phyloP scores from a whole-genome alignment of 257 asterid genomes.

The Ilex aquifolium region DNA sequence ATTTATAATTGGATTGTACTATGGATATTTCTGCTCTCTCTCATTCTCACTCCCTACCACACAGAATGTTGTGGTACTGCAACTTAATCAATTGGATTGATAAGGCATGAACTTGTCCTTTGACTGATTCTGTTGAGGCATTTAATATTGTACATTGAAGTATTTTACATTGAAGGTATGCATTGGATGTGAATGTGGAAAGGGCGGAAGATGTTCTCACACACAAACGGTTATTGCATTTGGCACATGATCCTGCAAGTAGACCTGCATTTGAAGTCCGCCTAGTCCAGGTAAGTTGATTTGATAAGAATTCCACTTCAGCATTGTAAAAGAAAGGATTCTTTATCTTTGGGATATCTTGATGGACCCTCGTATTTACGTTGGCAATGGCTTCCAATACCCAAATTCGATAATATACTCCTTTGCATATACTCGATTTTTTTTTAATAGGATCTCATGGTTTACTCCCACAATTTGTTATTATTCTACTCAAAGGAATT shows the following conservation, averaged over 20 bases:
- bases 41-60: background rate
- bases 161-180: conserved; percentile 58
- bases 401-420: background rate
- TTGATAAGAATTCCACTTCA: background rate
- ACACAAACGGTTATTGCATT: conserved; percentile 75
- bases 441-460: background rate
- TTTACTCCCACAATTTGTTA: background rate
- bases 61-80: background rate
- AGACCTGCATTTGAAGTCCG: conserved; percentile 94
- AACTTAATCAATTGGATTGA: background rate
- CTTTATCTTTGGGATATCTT: background rate
- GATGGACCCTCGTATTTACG: background rate
- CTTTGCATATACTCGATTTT: background rate
- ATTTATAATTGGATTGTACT: too few relatives aligned
- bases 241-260: conserved; percentile 81
- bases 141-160: background rate
- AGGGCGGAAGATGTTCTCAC: conserved; percentile 94
- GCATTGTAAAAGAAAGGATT: background rate
- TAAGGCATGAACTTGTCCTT: background rate
- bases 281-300: conserved; percentile 73
- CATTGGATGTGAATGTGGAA: conserved; percentile 94
- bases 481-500: background rate
- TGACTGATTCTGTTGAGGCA: conserved; percentile 1
- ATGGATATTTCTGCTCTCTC: background rate
- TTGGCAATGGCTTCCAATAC: background rate